Conservation (phyloP, 441 rosid species). For the Flueggea neowawraea region DNA sequence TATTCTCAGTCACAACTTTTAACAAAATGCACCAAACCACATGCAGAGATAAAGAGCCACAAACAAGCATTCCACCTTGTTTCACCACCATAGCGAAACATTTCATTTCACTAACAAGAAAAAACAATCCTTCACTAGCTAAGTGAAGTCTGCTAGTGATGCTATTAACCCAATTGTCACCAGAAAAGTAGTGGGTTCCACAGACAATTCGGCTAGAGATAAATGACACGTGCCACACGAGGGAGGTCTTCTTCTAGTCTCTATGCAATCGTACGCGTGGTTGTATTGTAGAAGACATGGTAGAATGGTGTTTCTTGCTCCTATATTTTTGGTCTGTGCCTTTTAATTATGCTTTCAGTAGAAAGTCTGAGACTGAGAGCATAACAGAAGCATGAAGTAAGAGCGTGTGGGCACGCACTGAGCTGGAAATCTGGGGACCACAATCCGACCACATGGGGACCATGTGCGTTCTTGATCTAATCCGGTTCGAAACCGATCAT, state of each 20-base stretch:
- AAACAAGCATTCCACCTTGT: constrained; percentile 15
- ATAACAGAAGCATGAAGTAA: background rate
- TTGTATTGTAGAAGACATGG: too few relatives aligned
- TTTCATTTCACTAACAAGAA: too few relatives aligned
- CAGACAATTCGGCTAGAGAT: constrained; percentile 12
- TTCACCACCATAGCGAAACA: constrained; percentile 14
- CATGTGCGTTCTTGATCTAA: constrained; percentile 23
- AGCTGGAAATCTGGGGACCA: constrained; percentile 18
- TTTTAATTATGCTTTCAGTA: too few relatives aligned
- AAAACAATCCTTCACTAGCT: too few relatives aligned
- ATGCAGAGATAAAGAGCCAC: background rate
- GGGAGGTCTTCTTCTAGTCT: background rate
- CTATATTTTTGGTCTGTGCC: too few relatives aligned
- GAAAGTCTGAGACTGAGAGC: too few relatives aligned
- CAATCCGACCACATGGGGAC: constrained; percentile 13
- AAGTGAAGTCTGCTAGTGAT: background rate
- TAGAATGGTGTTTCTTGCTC: too few relatives aligned
- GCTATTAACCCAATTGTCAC: constrained; percentile 8
- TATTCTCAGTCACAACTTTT: background rate
- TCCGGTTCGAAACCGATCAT: background rate
- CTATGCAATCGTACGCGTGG: background rate
- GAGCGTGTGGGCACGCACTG: constrained; percentile 29
- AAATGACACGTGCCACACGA: constrained; percentile 7
- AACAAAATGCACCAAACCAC: background rate
- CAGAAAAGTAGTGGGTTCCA: constrained; percentile 16